phyloP scores from a whole-genome alignment of 2,329 filamentous ascomycete genomes.

The Myotisia sp. region DNA sequence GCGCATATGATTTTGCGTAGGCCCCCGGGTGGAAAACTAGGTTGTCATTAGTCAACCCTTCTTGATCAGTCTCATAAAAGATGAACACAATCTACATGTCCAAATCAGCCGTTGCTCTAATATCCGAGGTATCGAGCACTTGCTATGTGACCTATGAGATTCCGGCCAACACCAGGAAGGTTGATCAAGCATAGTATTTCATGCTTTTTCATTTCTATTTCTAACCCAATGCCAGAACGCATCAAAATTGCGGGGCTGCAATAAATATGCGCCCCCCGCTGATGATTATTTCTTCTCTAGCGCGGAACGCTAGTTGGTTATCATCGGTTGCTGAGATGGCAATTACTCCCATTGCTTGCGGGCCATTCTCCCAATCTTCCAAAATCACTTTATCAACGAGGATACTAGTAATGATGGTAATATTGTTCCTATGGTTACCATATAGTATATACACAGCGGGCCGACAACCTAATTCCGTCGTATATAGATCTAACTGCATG shows the following conservation, averaged over 20 bases:
- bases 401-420: constrained; percentile 36
- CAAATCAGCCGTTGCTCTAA: constrained; percentile 7
- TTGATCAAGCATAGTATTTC: constrained; percentile 16
- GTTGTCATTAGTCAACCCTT: constrained; percentile 42
- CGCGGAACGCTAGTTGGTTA: constrained; percentile 31
- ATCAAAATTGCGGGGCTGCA: constrained; percentile 42
- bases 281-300: constrained; percentile 37
- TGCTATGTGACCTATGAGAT: constrained; percentile 27
- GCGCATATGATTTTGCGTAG: constrained; percentile 36
- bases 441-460: constrained; percentile 41
- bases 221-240: constrained; percentile 37
- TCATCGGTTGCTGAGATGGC: constrained; percentile 19
- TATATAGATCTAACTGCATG: constrained; percentile 41
- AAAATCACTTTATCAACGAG: constrained; percentile 42
- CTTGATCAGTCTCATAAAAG: constrained; percentile 44
- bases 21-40: constrained; percentile 43
- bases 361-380: constrained; percentile 21
- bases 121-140: constrained; percentile 21
- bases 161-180: constrained; percentile 24
- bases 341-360: constrained; percentile 29
- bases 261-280: constrained; percentile 39
- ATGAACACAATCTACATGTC: constrained; percentile 44
- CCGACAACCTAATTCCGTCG: constrained; percentile 39
- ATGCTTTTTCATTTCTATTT: constrained; percentile 13
- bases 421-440: constrained; percentile 30